phyloP scores from a whole-genome alignment of 371 early-diverging fungal species.

The Mucor piriformis region DNA sequence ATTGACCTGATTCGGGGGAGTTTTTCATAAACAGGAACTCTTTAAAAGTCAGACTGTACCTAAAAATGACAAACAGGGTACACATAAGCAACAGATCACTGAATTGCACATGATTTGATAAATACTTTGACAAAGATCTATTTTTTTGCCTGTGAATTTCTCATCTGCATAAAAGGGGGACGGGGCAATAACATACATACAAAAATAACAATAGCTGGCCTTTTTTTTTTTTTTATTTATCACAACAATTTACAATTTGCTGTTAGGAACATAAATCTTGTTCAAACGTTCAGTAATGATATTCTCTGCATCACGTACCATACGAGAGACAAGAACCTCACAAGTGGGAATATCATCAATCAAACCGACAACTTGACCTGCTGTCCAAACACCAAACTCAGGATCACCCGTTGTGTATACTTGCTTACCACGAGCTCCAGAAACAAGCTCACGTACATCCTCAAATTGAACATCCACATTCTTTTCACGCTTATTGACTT shows the following conservation, averaged over 20 bases:
- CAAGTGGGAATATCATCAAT: slow-evolving; percentile 83
- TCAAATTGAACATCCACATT: slow-evolving; percentile 64
- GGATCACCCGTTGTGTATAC: slow-evolving; percentile 71
- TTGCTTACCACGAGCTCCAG: slow-evolving; percentile 71
- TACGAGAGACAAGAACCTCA: slow-evolving; percentile 59
- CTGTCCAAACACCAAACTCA: slow-evolving; percentile 17
- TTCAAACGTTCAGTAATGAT: slow-evolving; percentile 38
- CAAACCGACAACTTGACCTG: slow-evolving; percentile 59
- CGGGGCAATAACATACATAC: too few relatives aligned
- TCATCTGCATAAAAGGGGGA: too few relatives aligned
- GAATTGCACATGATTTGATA: too few relatives aligned
- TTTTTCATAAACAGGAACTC: too few relatives aligned
- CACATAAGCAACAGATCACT: too few relatives aligned
- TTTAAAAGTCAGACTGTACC: too few relatives aligned
- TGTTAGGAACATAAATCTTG: slow-evolving; percentile 15
- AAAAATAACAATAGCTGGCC: too few relatives aligned
- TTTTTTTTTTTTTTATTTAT: too few relatives aligned
- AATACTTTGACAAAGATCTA: too few relatives aligned
- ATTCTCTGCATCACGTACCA: slow-evolving; percentile 59
- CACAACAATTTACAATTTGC: slow-evolving; percentile 29
- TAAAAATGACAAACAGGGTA: too few relatives aligned
- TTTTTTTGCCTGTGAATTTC: too few relatives aligned
- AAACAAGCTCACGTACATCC: slow-evolving; percentile 69
- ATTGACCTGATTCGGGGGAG: too few relatives aligned
- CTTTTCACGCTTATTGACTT: slow-evolving; percentile 70